Conservation (phyloP, 768 basidiomycete species). For the Trametes gibbosa region DNA sequence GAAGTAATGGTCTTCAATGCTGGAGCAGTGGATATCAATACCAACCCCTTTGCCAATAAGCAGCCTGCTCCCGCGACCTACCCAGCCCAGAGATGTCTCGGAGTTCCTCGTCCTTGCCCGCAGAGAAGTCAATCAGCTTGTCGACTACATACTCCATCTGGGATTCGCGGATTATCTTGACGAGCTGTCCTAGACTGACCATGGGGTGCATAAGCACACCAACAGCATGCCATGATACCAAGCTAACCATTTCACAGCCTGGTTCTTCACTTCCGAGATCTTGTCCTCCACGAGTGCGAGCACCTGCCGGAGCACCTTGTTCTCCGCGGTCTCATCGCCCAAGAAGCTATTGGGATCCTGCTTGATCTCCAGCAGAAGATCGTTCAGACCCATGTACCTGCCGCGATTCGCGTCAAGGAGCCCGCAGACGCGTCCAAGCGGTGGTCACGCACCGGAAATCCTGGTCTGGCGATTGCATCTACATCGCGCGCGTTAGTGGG, state of each 20-base stretch:
- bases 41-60: no score
- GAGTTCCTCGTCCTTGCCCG: conserved; percentile 86
- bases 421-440: conserved; percentile 14
- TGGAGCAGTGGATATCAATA: no score
- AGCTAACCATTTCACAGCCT: conserved; percentile 89
- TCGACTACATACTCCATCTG: conserved; percentile 89
- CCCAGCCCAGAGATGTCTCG: conserved; percentile 94
- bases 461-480: conserved; percentile 92
- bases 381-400: conserved; percentile 97
- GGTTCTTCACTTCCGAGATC: conserved; percentile 98
- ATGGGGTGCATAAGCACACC: background rate
- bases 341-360: conserved; percentile 71
- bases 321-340: conserved; percentile 85
- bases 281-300: conserved; percentile 87
- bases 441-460: conserved; percentile 67
- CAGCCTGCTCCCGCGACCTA: no score
- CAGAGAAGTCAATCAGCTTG: conserved; percentile 81
- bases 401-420: conserved; percentile 18
- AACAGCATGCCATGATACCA: background rate
- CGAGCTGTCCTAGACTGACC: conserved; percentile 79
- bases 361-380: conserved; percentile 86
- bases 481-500: conserved; percentile 11
- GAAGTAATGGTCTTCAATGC: conserved; percentile 94
- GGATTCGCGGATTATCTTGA: conserved; percentile 80
- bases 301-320: conserved; percentile 80